Evolutionary conservation across 176 grass and related monocot genomes (phyloP).

Genomic region (Echinochloa phyllopogon): DNA sequence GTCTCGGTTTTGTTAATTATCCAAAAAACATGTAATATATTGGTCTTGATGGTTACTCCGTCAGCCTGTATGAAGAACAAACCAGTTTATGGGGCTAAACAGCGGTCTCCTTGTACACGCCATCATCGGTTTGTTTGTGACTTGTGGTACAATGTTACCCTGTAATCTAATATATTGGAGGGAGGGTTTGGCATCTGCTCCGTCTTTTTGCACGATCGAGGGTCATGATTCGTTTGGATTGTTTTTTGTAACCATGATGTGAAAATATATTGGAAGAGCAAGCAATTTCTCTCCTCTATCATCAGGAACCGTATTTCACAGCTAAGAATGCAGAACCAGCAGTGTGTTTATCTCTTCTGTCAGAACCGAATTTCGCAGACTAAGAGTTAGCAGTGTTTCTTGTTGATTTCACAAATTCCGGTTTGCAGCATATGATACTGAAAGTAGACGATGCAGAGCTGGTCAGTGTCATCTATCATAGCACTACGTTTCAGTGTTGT

Average conservation of each 20-base stretch:
- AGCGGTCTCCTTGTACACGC: neutral
- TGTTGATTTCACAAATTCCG: too few relatives aligned
- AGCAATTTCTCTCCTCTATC: neutral
- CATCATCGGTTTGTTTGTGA: neutral
- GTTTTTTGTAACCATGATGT: neutral
- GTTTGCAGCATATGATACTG: neutral
- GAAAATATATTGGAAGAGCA: neutral
- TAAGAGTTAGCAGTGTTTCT: neutral
- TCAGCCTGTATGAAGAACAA: constrained; percentile 25
- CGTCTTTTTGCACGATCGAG: neutral
- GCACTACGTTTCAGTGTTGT: neutral
- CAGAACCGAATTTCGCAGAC: too few relatives aligned
- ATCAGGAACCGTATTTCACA: neutral
- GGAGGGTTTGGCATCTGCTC: constrained; percentile 7
- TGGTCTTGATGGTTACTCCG: constrained; percentile 8
- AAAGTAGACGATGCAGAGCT: neutral
- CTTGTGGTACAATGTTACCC: neutral
- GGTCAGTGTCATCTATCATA: neutral
- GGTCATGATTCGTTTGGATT: constrained; percentile 8
- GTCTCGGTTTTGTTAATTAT: constrained; percentile 42
- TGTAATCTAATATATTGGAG: constrained; percentile 31
- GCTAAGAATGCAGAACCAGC: neutral
- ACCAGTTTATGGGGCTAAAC: constrained; percentile 26
- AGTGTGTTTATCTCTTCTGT: neutral
- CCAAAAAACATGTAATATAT: constrained; percentile 49